These are phyloP conservation scores for Acanthamoeba sp. DNA, from an alignment of 208 protist genomes.

Conservation along the genomic window DNA sequence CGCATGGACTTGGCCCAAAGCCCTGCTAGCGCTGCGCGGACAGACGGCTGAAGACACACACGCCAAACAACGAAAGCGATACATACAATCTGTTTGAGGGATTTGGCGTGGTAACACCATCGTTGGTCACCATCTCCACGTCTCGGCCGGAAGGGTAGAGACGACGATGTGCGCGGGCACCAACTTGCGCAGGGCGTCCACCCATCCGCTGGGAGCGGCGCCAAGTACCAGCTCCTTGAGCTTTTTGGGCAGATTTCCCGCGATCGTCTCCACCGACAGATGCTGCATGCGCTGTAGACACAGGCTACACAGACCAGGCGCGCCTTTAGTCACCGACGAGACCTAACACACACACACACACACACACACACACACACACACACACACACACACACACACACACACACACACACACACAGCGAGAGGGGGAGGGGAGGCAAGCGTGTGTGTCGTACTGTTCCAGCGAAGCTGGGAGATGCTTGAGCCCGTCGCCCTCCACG, in stretches of 20 bases:
- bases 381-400: not conserved
- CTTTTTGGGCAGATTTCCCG: not conserved
- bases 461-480: not conserved
- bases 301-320: not conserved
- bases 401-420: not conserved
- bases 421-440: not conserved
- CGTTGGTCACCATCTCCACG: not conserved
- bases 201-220: not conserved
- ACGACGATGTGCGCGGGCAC: not conserved
- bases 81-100: too few species aligned
- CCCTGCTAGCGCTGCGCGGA: too few species aligned
- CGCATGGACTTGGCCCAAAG: not conserved
- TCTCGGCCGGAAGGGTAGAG: not conserved
- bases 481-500: conserved; percentile 28
- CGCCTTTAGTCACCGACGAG: too few species aligned
- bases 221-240: conserved; percentile 3
- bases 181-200: conserved; percentile 42
- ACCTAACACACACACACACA: not conserved
- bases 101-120: too few species aligned
- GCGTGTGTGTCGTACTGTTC: conserved; percentile 1
- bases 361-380: not conserved
- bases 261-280: conserved; percentile 34
- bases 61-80: too few species aligned
- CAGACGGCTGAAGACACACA: too few species aligned
- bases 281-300: conserved; percentile 37